Evolutionary conservation across 2,329 filamentous ascomycete genomes (phyloP), one percentile per base, ranked within the genome.

Genomic region (Phaeoacremonium minimum): DNA sequence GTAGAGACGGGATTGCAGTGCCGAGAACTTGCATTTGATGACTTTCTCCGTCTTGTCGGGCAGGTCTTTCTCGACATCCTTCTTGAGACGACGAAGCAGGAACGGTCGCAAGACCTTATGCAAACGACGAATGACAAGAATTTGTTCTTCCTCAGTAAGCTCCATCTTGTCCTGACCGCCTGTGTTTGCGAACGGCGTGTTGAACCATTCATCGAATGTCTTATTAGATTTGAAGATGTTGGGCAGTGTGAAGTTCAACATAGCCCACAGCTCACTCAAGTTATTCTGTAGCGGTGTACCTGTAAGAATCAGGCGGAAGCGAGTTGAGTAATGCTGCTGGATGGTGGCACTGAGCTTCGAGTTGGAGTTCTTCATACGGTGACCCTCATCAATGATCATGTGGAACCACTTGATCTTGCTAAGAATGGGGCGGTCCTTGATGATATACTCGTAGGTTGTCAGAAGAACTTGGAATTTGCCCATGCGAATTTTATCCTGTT

Each of bases 381-480:
- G 93, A 66, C 93, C 93, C 71, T 98, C 93, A 53, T 98, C 93
- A 48, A 98, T 93, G 52, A 98, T 97, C 93, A 98, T 97, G 67
- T 98, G 93, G 52, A 96, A 85, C 93, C 93, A 98, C 66, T 97
- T 97, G 66, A 98, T 91, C 73, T 97, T 97, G 71, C 87, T 94
- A 11, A 98, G 69, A 48, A 98, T 75, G 0, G 91, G 91, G 22
- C 93, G 82, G 56, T 98, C 93, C 68, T 97, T 98, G 77, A 98
- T 98, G 65, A 98, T 94, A 67, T 97, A 98, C 61, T 98, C 93
- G 66, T 98, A 98, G 0, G 93, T 98, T 3, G 93, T 98, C 40
- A 98, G 75, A 9, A 98, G 70, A 33, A 98, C 93, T 61, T 98
- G 93, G 75, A 98, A 98, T 38, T 87, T 81, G 32, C 91, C 90